Conservation (phyloP, 176 grass and related monocot species). For the Cocos nucifera region DNA sequence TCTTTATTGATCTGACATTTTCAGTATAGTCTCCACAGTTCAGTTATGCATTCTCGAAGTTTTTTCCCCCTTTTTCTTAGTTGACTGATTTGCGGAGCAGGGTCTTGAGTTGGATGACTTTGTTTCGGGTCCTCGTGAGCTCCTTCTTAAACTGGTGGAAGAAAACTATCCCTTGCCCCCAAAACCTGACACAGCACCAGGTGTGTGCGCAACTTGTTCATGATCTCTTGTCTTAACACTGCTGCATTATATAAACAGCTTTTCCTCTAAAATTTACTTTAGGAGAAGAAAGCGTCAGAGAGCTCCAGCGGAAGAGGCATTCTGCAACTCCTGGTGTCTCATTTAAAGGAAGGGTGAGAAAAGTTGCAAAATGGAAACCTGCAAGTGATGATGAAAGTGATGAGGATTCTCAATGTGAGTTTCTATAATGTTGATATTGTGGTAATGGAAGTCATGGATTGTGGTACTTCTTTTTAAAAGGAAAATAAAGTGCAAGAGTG, state of each 20-base stretch:
- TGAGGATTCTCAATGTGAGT: slow-evolving; percentile 91
- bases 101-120: slow-evolving; percentile 98
- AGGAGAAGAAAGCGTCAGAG: slow-evolving; percentile 65
- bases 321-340: slow-evolving; percentile 66
- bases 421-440: neutral
- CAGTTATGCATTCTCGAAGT: neutral
- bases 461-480: no score
- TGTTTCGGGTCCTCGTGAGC: slow-evolving; percentile 91
- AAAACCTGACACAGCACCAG: slow-evolving; percentile 45
- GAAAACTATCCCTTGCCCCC: slow-evolving; percentile 87
- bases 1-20: neutral
- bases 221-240: neutral
- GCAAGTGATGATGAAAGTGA: slow-evolving; percentile 63
- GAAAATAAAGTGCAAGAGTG: no score
- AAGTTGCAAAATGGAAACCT: slow-evolving; percentile 75
- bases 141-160: slow-evolving; percentile 92
- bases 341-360: slow-evolving; percentile 76
- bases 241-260: slow-evolving; percentile 10
- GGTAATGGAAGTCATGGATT: no score
- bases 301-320: slow-evolving; percentile 74
- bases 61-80: slow-evolving; percentile 12
- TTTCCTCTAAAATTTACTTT: neutral
- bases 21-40: neutral
- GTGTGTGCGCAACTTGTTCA: neutral
- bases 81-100: slow-evolving; percentile 29